phyloP scores from a whole-genome alignment of 352 stramenopile species.

The Phytophthora ramorum region DNA sequence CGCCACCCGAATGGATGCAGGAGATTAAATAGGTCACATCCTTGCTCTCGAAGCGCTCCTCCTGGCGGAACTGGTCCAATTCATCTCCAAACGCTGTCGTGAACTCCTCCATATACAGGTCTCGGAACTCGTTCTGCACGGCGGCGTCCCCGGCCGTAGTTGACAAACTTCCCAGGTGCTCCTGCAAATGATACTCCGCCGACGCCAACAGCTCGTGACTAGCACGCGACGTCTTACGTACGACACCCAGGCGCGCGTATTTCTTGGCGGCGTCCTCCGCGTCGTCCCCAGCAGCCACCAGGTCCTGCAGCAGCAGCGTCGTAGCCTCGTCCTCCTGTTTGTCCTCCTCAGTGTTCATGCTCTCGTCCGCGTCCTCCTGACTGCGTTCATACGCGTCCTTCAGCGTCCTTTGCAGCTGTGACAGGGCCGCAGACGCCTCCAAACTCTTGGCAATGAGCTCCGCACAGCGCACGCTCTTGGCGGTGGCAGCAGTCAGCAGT shows the following conservation, averaged over 20 bases:
- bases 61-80: constrained; percentile 84
- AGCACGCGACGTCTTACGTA: constrained; percentile 55
- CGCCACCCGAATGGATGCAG: constrained; percentile 79
- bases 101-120: constrained; percentile 90
- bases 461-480: constrained; percentile 75
- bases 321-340: constrained; percentile 43
- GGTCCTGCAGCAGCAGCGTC: constrained; percentile 66
- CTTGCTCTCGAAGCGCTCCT: constrained; percentile 87
- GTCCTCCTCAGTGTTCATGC: constrained; percentile 48
- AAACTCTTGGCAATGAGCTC: constrained; percentile 83
- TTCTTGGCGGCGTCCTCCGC: constrained; percentile 57
- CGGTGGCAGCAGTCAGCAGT: constrained; percentile 46
- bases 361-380: constrained; percentile 38
- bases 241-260: constrained; percentile 55
- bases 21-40: constrained; percentile 92
- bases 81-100: constrained; percentile 86
- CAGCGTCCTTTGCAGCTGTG: constrained; percentile 55
- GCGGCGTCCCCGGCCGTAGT: constrained; percentile 15
- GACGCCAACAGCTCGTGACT: constrained; percentile 60
- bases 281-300: constrained; percentile 60
- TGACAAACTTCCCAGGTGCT: constrained; percentile 19
- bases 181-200: constrained; percentile 55
- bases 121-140: constrained; percentile 64
- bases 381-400: constrained; percentile 31
- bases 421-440: constrained; percentile 51